A percentile compares a stretch with the other conserved stretches of the same genome.
Evolutionary conservation across 2,329 filamentous ascomycete genomes (phyloP).

Genomic region (Gliomastix tumulicola): DNA sequence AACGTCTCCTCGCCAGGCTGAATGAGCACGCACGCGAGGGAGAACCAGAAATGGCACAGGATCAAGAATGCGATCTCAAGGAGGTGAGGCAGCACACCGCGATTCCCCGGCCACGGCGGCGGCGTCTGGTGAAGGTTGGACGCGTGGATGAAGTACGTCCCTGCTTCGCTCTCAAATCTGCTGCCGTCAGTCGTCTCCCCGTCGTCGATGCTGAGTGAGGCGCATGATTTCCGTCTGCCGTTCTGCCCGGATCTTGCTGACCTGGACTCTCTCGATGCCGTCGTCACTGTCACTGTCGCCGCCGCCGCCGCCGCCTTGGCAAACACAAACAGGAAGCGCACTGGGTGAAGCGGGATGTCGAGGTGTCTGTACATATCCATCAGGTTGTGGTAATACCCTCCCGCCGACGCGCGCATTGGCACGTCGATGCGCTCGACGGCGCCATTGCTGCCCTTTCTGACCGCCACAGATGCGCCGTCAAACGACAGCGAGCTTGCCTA

Average conservation of each 20-base stretch:
- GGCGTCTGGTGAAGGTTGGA: constrained; percentile 45
- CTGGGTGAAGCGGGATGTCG: constrained; percentile 37
- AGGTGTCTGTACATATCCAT: constrained; percentile 49
- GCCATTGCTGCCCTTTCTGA: constrained; percentile 20
- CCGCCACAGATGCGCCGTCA: constrained; percentile 27
- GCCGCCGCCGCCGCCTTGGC: constrained; percentile 15
- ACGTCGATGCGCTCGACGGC: constrained; percentile 26
- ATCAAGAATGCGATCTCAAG: constrained; percentile 34
- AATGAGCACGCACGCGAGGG: constrained; percentile 41
- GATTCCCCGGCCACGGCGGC: constrained; percentile 29
- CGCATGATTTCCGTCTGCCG: not conserved
- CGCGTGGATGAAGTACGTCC: constrained; percentile 43
- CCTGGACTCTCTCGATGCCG: too few species aligned
- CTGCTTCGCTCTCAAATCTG: constrained; percentile 9
- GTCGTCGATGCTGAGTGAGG: constrained; percentile 1
- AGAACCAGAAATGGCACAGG: constrained; percentile 46
- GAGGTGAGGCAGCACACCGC: constrained; percentile 27
- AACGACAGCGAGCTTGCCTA: constrained; percentile 25
- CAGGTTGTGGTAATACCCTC: constrained; percentile 46
- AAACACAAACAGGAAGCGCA: constrained; percentile 48
- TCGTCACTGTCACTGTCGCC: not conserved
- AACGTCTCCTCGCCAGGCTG: constrained; percentile 36
- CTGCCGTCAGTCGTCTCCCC: constrained; percentile 8
- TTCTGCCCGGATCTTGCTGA: not conserved
- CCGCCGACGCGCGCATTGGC: constrained; percentile 27